Evolutionary conservation across 129 eudicot species (phyloP).

Genomic region (Arctium lappa): DNA sequence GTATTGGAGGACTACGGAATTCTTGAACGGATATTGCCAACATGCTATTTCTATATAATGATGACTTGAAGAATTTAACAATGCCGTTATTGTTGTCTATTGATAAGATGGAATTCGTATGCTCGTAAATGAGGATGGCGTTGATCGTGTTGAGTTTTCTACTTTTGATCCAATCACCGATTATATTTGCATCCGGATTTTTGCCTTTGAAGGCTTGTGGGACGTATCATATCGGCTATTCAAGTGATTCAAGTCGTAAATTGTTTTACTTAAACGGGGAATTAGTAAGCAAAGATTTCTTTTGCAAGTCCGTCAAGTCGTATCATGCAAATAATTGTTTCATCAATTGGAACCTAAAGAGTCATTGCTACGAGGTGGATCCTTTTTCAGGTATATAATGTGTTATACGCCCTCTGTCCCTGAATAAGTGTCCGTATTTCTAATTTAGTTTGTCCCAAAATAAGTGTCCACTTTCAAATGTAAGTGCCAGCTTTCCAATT

Average conservation of each 20-base stretch:
- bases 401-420: neutral
- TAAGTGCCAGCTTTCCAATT: neutral
- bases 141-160: constrained; percentile 32
- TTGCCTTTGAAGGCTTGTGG: constrained; percentile 45
- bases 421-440: neutral
- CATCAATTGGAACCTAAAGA: constrained; percentile 13
- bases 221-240: constrained; percentile 35
- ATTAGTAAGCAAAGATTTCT: constrained; percentile 49
- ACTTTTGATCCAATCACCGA: constrained; percentile 43
- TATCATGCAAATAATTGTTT: constrained; percentile 37
- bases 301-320: constrained; percentile 52
- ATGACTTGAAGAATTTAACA: neutral
- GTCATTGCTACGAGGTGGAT: constrained; percentile 41
- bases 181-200: constrained; percentile 35
- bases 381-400: constrained; percentile 42
- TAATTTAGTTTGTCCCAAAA: neutral
- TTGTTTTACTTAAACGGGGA: constrained; percentile 52
- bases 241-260: constrained; percentile 36
- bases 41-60: neutral
- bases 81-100: neutral
- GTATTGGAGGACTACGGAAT: constrained; percentile 3
- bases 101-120: constrained; percentile 27
- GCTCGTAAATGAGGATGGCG: constrained; percentile 30
- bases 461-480: neutral
- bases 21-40: neutral